Base-by-base conservation (phyloP, 2,329 filamentous ascomycete genomes). In the Sphaerulina populicola region DNA sequence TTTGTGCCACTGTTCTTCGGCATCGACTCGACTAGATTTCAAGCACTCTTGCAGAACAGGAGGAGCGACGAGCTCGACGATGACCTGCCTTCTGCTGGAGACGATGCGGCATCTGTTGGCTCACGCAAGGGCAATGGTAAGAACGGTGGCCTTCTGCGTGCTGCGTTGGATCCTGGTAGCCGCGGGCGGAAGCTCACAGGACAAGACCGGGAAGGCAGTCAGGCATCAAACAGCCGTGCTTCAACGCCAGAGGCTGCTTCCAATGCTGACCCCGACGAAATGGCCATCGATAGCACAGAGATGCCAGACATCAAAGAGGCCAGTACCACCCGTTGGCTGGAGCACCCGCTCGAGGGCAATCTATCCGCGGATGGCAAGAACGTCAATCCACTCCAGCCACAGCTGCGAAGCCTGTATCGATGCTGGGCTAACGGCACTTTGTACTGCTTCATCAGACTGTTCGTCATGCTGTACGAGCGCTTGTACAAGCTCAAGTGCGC, bases 361-460 rank as follows among this genome's bases (percentile, higher is more conserved):
- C 66, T 75, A 35, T 74, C 77, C 62, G 67, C 80, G 75, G 64
- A 77, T 73, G 36, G 81, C 79, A 59, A 80, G 77, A 70, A 79
- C 79, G 62, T 91, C 78, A 74, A 85, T 71, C 54, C 79, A 38
- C 88, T 95, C 55, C 86, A 89, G 46, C 83, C 86, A 52, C 94
- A 93, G 70, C 77, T 78, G 59, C 86, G 90, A 42, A 82, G 82
- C 9, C 83, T 81, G 70, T 94, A 88, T 73, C 91, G 91, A 66
- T 81, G 97, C 66, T 98, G 94, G 72, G 85, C 84, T 67, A 97
- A 96, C 68, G 80, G 88, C 62, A 88, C 85, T 3, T 84, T 98
- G 53, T 95, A 89, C 66, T 90, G 93, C 69, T 97, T 98, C 76
- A 86, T 98, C 73, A 87, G 85, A 60, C 83, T 95, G 55, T 93